Conservation (phyloP, 2,329 filamentous ascomycete species). For the Phoma sp. region DNA sequence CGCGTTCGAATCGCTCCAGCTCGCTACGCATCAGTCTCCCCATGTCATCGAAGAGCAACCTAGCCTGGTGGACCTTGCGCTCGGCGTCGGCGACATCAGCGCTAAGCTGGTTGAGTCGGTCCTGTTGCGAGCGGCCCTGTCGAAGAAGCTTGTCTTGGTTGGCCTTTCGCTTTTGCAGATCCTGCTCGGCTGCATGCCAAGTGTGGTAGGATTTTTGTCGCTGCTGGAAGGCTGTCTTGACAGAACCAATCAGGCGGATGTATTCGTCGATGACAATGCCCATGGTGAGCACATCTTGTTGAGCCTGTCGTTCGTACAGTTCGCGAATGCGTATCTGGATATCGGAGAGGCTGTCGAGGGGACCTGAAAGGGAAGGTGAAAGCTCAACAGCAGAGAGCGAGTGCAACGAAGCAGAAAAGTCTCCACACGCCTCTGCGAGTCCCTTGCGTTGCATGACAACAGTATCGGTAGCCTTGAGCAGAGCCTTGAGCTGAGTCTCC, state of each 20-base stretch:
- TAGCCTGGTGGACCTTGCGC: conserved; percentile 86
- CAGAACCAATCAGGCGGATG: conserved; percentile 90
- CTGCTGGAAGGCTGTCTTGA: conserved; percentile 91
- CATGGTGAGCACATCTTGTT: conserved; percentile 94
- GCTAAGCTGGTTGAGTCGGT: conserved; percentile 87
- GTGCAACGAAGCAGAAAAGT: conserved; percentile 93
- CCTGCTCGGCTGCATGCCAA: conserved; percentile 90
- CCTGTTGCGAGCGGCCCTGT: conserved; percentile 94
- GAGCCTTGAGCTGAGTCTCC: conserved; percentile 85
- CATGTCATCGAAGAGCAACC: conserved; percentile 96
- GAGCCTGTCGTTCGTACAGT: conserved; percentile 93
- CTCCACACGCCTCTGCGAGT: conserved; percentile 88
- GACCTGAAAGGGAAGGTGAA: conserved; percentile 84
- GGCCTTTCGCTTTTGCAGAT: conserved; percentile 85
- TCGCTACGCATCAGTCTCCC: conserved; percentile 89
- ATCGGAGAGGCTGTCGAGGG: conserved; percentile 89
- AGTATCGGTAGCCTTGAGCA: conserved; percentile 91
- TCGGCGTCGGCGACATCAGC: conserved; percentile 96
- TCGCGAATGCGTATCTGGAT: conserved; percentile 93
- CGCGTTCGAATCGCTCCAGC: conserved; percentile 89
- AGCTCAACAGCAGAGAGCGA: conserved; percentile 91
- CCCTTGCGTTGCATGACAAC: conserved; percentile 92
- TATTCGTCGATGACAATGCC: conserved; percentile 99
- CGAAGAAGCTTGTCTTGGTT: conserved; percentile 93
- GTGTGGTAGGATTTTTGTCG: conserved; percentile 94